These are phyloP conservation scores for Botrytis hyacinthi DNA, from an alignment of 2,329 filamentous ascomycete species.

Conservation along the genomic window DNA sequence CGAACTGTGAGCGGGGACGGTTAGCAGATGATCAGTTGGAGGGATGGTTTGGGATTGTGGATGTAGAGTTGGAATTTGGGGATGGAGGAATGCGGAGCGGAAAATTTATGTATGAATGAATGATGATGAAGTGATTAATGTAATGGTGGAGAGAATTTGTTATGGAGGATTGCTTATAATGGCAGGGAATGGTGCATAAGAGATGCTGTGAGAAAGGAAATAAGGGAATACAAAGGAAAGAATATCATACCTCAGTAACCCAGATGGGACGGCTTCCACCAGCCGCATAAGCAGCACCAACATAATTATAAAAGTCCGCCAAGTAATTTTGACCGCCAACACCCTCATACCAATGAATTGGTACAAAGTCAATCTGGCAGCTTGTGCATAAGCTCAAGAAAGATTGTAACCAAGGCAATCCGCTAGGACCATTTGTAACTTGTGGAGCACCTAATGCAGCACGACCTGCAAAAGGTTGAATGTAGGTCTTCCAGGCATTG, in stretches of 20 bases:
- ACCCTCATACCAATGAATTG: constrained; percentile 49
- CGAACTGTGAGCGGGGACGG: neutral
- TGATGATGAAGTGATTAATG: neutral
- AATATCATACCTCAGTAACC: constrained; percentile 11
- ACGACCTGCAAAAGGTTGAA: constrained; percentile 46
- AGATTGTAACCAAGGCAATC: constrained; percentile 43
- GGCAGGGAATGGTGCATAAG: too few relatives aligned
- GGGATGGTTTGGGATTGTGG: neutral
- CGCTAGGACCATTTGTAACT: constrained; percentile 46
- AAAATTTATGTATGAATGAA: neutral
- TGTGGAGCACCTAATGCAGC: constrained; percentile 47
- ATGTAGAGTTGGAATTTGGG: too few relatives aligned
- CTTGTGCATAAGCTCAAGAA: constrained; percentile 44
- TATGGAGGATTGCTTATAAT: rapidly evolving
- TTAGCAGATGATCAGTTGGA: neutral
- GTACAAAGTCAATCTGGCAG: constrained; percentile 47
- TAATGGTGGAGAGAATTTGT: neutral
- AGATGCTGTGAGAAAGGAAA: neutral
- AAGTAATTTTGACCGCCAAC: constrained; percentile 44
- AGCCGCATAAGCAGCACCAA: neutral
- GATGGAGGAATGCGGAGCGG: too few relatives aligned
- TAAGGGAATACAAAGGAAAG: too few relatives aligned
- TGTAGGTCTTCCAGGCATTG: constrained; percentile 42
- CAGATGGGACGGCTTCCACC: constrained; percentile 12
- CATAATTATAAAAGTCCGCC: constrained; percentile 28